Conservation (phyloP, 345 rosid species). For the Euphorbia tirucalli region DNA sequence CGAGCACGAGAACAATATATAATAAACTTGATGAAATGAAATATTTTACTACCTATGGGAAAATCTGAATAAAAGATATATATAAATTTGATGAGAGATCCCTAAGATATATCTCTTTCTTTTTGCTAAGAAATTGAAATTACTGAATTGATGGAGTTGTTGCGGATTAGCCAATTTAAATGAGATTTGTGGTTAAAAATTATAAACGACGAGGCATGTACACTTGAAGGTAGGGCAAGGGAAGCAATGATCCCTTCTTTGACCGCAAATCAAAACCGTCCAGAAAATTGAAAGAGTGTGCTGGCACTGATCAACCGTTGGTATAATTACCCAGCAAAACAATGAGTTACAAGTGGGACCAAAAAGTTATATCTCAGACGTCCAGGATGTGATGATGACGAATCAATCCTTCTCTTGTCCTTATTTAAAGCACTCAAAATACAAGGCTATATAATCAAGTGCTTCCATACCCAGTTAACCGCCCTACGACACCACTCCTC, state of each 20-base stretch:
- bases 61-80: no score
- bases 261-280: constrained; percentile 26
- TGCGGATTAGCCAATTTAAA: background rate
- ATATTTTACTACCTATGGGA: no score
- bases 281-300: constrained; percentile 8
- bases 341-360: constrained; percentile 34
- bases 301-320: no score
- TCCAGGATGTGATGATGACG: constrained; percentile 30
- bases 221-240: constrained; percentile 18
- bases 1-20: no score
- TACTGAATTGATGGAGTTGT: no score
- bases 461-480: constrained; percentile 15
- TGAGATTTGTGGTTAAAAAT: background rate
- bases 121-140: no score
- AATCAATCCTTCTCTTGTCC: constrained; percentile 7
- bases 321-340: background rate
- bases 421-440: background rate
- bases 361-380: constrained; percentile 6
- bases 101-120: no score
- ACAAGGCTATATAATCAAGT: constrained; percentile 15
- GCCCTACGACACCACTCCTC: constrained; percentile 4
- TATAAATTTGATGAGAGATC: no score
- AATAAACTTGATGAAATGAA: no score
- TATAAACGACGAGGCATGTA: background rate
- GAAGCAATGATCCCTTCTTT: constrained; percentile 24